Evolutionary conservation across 352 stramenopile species (phyloP).

Genomic region (Hyaloperonospora brassicae): DNA sequence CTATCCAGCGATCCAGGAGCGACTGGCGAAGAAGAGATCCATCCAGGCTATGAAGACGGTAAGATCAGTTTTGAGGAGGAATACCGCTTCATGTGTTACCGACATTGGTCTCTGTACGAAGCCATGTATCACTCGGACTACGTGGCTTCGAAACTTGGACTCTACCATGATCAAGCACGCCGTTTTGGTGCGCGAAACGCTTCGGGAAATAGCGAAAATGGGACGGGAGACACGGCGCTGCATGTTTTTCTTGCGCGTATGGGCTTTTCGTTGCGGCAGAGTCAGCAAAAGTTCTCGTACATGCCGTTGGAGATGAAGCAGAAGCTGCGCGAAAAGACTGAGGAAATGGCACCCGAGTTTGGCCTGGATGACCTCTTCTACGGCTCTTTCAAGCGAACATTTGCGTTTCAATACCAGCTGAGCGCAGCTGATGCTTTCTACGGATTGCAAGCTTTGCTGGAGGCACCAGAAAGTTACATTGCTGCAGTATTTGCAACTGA

Average conservation of each 20-base stretch:
- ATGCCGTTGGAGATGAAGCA: slow-evolving; percentile 90
- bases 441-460: slow-evolving; percentile 90
- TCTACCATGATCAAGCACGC: slow-evolving; percentile 57
- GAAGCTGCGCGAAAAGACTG: slow-evolving; percentile 88
- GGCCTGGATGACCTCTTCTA: slow-evolving; percentile 94
- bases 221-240: slow-evolving; percentile 60
- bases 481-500: slow-evolving; percentile 54
- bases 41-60: slow-evolving; percentile 66
- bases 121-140: slow-evolving; percentile 95
- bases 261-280: slow-evolving; percentile 93
- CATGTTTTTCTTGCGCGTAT: slow-evolving; percentile 96
- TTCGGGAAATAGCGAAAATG: slow-evolving; percentile 17
- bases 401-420: slow-evolving; percentile 92
- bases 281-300: slow-evolving; percentile 93
- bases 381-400: slow-evolving; percentile 91
- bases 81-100: slow-evolving; percentile 95
- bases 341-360: slow-evolving; percentile 91
- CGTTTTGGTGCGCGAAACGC: slow-evolving; percentile 59
- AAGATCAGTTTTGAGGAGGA: slow-evolving; percentile 88
- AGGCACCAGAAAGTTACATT: slow-evolving; percentile 76
- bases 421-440: slow-evolving; percentile 93
- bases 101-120: slow-evolving; percentile 92
- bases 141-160: slow-evolving; percentile 85
- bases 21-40: slow-evolving; percentile 26
- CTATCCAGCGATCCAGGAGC: slow-evolving; percentile 30